A percentile compares a stretch with the other conserved stretches of the same genome.
phyloP scores from a whole-genome alignment of 805 yeast genomes.

The Brettanomyces bruxellensis region DNA sequence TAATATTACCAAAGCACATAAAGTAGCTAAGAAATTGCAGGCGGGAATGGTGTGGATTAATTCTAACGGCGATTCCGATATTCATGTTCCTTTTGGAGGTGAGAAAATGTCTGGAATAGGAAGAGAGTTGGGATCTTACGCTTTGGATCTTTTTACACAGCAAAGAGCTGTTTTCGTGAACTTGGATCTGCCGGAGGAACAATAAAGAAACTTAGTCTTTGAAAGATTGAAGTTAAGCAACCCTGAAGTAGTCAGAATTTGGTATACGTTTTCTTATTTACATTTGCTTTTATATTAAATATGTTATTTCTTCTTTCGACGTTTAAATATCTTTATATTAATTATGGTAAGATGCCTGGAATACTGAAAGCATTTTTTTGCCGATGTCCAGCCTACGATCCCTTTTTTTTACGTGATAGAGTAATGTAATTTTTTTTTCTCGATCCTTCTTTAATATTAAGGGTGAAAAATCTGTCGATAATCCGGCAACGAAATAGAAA shows the following conservation, averaged over 20 bases:
- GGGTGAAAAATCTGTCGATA: too few species aligned
- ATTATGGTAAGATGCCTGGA: too few species aligned
- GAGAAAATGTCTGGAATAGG: conserved; percentile 60
- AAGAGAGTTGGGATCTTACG: conserved; percentile 60
- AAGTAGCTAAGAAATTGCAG: conserved; percentile 51
- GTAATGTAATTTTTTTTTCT: background rate
- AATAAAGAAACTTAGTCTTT: background rate
- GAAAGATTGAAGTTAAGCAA: too few species aligned
- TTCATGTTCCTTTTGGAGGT: conserved; percentile 61
- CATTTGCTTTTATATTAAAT: background rate
- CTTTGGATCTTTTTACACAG: conserved; percentile 52
- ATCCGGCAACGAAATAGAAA: too few species aligned
- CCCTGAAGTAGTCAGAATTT: too few species aligned
- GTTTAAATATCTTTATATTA: too few species aligned
- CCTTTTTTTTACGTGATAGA: too few species aligned
- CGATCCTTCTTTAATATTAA: background rate
- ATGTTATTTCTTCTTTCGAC: too few species aligned
- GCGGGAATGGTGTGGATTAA: conserved; percentile 64
- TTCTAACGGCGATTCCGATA: conserved; percentile 47
- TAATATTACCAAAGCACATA: conserved; percentile 50
- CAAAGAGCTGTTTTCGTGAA: conserved; percentile 68
- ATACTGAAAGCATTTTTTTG: too few species aligned
- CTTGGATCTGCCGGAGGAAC: conserved; percentile 21
- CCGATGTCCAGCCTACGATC: too few species aligned
- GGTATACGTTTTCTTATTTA: too few species aligned